Evolutionary conservation across 1,139 yeast species (phyloP), one percentile per base, ranked within the genome.

Genomic region (Candida sp.): DNA sequence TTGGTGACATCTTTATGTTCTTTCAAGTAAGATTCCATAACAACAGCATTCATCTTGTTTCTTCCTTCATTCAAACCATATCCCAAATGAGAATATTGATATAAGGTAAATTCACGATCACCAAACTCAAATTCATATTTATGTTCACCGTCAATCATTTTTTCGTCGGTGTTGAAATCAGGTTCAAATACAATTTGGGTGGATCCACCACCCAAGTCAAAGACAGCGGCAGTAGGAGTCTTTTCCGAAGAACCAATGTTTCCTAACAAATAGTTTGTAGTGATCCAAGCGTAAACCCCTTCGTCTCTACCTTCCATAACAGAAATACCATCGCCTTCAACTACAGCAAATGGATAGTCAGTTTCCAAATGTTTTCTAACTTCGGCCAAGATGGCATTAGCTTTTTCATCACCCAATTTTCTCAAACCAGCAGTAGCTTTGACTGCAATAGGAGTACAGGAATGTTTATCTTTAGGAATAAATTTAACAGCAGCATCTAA

Each of bases 241-340:
- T 82, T 81, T 40, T 80, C 84, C 19, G 79, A 66, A 23, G 82
- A 70, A 23, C 98, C 98, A 61, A 93, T 89, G 66, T 91, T 91
- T 36, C 97, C 97, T 53, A 93, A 77, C 51, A 93, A 72, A 63
- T 84, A 93, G 70, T 93, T 93, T 42, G 97, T 84, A 33, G 99
- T 93, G 61, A 93, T 86, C 99, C 99, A 93, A 1, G 99, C 99
- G 58, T 82, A 93, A n/a, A 93, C 97, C 62, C 99, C 99, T 70
- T 93, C 99, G 56, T 91, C 96, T 49, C 81, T 84, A 53, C 99
- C 99, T 46, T 87, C 93, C 97, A 93, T 91, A 56, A 93, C 86
- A 8, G 91, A 77, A 46, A 93, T 77, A 45, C 97, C 97, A 47
- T 88, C 87, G 40, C 84, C 89, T 7, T 75, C 78, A 39, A 90